These are phyloP conservation scores for Colletotrichum salicis DNA, from an alignment of 2,329 filamentous ascomycete genomes.

Conservation along the genomic window DNA sequence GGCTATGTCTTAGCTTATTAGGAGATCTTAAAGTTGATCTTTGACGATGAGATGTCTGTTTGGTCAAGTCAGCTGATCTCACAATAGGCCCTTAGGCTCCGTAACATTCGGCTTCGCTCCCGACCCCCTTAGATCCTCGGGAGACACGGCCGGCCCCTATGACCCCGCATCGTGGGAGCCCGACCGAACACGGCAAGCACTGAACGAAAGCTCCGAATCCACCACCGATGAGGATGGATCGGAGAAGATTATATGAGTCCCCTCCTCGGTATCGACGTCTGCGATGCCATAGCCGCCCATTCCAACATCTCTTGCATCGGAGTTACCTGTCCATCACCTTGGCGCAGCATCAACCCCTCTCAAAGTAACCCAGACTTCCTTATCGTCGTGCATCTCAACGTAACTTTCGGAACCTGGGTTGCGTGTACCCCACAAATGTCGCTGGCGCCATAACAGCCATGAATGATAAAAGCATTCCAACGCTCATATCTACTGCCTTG, in stretches of 20 bases:
- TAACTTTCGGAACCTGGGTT: neutral
- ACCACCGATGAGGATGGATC: neutral
- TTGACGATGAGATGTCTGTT: neutral
- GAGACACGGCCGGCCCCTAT: neutral
- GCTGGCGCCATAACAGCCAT: neutral
- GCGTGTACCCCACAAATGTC: neutral
- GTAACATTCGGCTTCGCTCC: neutral
- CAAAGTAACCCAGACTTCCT: neutral
- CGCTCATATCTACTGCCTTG: neutral
- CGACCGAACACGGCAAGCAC: neutral
- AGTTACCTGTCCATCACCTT: neutral
- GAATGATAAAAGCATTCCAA: neutral
- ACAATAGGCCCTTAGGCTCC: neutral
- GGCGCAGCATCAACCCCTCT: neutral
- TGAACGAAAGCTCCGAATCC: neutral
- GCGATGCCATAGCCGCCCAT: neutral
- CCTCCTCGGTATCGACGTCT: neutral
- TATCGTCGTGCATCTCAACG: neutral
- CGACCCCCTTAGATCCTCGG: neutral
- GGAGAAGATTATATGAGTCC: neutral
- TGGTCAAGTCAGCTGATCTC: neutral
- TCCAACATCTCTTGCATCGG: neutral
- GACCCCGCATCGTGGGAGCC: neutral
- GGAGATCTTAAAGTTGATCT: neutral
- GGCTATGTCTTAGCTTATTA: too few relatives aligned